These are phyloP conservation scores for Lachancea mirantina DNA, from an alignment of 805 yeast species.

Conservation along the genomic window DNA sequence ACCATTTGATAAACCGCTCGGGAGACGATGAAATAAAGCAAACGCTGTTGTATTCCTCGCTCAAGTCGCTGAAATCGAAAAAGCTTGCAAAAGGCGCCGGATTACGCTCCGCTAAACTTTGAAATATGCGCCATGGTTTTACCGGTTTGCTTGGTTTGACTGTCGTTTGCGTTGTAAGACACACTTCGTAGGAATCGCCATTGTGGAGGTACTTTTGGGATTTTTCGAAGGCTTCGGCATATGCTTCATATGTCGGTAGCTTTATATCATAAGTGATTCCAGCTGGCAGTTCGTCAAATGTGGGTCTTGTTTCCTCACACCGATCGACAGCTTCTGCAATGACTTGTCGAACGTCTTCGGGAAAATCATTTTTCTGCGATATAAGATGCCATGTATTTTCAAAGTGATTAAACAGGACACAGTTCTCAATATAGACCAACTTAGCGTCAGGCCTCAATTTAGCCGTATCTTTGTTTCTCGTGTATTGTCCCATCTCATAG, in stretches of 20 bases:
- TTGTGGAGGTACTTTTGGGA: slow-evolving; percentile 63
- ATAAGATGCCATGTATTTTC: slow-evolving; percentile 43
- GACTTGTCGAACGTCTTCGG: slow-evolving; percentile 10
- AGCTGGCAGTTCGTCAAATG: slow-evolving; percentile 33
- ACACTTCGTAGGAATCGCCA: slow-evolving; percentile 92
- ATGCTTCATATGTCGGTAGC: slow-evolving; percentile 47
- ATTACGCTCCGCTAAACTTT: slow-evolving; percentile 58
- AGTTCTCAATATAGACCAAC: slow-evolving; percentile 61
- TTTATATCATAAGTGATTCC: slow-evolving; percentile 27
- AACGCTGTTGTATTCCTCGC: slow-evolving; percentile 33
- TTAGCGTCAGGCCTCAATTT: slow-evolving; percentile 62
- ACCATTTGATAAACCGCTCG: slow-evolving; percentile 86
- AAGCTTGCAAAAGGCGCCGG: slow-evolving; percentile 92
- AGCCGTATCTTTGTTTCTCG: slow-evolving; percentile 25
- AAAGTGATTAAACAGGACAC: slow-evolving; percentile 47
- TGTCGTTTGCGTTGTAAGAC: slow-evolving; percentile 72
- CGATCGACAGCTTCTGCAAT: slow-evolving; percentile 7
- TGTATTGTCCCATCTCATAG: slow-evolving; percentile 74
- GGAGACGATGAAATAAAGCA: slow-evolving; percentile 84
- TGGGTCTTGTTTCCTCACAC: background rate
- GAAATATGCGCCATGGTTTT: slow-evolving; percentile 74
- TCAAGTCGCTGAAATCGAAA: slow-evolving; percentile 45
- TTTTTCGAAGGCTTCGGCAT: slow-evolving; percentile 45
- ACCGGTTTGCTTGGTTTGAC: slow-evolving; percentile 44
- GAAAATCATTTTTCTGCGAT: slow-evolving; percentile 40